Conservation (phyloP, 2,329 filamentous ascomycete genomes). For the Botrytis sinoallii region DNA sequence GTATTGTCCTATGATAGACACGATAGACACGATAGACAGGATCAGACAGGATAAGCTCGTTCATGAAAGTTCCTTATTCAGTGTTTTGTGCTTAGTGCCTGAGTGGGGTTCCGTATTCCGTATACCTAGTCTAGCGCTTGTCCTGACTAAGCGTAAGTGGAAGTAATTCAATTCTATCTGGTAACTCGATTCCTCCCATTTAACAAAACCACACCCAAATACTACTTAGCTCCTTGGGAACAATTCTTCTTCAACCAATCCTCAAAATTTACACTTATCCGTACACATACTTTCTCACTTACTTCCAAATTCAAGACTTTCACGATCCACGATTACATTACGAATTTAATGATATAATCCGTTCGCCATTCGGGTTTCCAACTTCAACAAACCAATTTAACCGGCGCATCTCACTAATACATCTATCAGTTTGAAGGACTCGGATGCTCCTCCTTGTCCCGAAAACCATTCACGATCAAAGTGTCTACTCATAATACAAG, state of each 20-base stretch:
- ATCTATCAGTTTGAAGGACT: slow-evolving; percentile 16
- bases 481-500: slow-evolving; percentile 35
- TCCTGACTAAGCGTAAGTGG: background rate
- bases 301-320: background rate
- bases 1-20: background rate
- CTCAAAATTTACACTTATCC: background rate
- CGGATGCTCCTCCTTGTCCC: slow-evolving; percentile 38
- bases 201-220: slow-evolving; percentile 2
- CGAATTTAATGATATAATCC: slow-evolving; percentile 20
- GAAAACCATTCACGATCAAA: slow-evolving; percentile 34
- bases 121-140: background rate
- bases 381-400: slow-evolving; percentile 19
- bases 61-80: background rate
- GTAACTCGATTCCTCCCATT: background rate
- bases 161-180: background rate
- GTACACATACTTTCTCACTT: background rate
- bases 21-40: background rate
- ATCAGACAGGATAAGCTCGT: background rate
- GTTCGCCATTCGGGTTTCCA: background rate
- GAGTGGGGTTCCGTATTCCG: background rate
- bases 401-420: background rate
- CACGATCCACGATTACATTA: slow-evolving; percentile 20
- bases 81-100: background rate
- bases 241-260: background rate
- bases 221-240: background rate